phyloP scores from a whole-genome alignment of 768 basidiomycete genomes.

The Pleurotus ostreatus region DNA sequence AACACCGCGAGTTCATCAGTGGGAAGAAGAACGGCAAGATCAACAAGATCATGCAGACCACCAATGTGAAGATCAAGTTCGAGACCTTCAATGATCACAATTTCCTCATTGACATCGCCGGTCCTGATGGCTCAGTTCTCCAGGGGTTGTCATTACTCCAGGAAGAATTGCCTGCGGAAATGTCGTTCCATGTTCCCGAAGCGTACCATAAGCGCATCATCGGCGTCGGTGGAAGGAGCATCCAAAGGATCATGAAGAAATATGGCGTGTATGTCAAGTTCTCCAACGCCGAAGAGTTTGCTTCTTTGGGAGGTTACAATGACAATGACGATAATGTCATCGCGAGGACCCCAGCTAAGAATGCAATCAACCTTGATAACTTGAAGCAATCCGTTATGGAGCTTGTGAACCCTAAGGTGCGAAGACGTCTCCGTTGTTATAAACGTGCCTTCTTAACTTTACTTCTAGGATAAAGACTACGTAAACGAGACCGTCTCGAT shows the following conservation, averaged over 20 bases:
- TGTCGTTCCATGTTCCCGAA: conserved; percentile 98
- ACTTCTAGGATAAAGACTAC: conserved; percentile 87
- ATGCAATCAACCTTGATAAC: conserved; percentile 90
- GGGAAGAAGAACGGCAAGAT: conserved; percentile 99
- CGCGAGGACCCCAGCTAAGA: conserved; percentile 97
- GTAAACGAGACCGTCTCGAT: conserved; percentile 91
- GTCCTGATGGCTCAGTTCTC: conserved; percentile 78
- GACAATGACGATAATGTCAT: conserved; percentile 99
- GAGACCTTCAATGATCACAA: conserved; percentile 97
- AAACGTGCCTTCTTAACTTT: not conserved
- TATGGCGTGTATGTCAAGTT: conserved; percentile 99
- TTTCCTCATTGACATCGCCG: conserved; percentile 89
- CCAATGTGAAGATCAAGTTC: conserved; percentile 97
- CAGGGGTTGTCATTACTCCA: conserved; percentile 87
- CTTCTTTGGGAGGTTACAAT: conserved; percentile 88
- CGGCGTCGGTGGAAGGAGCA: conserved; percentile 95
- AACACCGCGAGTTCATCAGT: conserved; percentile 97
- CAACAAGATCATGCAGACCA: conserved; percentile 98
- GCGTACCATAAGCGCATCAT: conserved; percentile 99
- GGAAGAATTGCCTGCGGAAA: conserved; percentile 97
- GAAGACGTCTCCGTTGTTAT: conserved; percentile 13
- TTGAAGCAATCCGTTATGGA: conserved; percentile 97
- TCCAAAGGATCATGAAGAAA: conserved; percentile 99
- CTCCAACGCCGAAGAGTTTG: conserved; percentile 96
- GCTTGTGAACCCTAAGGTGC: conserved; percentile 91